Evolutionary conservation across 805 yeast species (phyloP), one percentile per base, ranked within the genome.

Genomic region (Candida schatavii): DNA sequence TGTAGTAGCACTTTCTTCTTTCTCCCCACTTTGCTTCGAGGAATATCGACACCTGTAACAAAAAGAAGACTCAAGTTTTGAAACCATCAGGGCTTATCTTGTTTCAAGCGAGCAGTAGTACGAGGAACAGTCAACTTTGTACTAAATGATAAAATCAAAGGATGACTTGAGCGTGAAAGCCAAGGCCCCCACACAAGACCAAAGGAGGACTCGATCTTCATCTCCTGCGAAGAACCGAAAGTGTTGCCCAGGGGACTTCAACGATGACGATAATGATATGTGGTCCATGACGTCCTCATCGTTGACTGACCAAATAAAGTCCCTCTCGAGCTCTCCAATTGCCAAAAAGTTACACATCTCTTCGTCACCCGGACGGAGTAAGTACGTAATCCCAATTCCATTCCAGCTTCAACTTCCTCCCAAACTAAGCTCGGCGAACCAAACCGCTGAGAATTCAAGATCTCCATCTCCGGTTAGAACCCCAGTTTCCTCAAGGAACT

Each of bases 381-480:
- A 59, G 35, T 61, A 69, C 42, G 62, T 61, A 5, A 68, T 69
- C 30, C 75, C 75, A 2, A 66, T 70, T 30, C 75, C 75, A 3
- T 69, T 70, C 47, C 61, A 69, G 4, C 49, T 70, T 31, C 56
- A 58, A 26, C 47, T 70, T 35, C 75, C 75, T 1, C 75, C 75
- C 3, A 66, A 62, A 39, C 51, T 70, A 32, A 59, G 68, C 35
- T 58, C 60, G 5, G 53, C 51, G 14, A 62, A 62, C 42, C 47
- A 48, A n/a, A 4, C 28, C 10, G 44, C 34, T 14, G 26, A 20
- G 3, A 26, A 37, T 7, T 40, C 48, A 7, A 39, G 54, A 21
- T 46, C 51, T 4, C 37, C 29, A 9, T 43, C 49, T 27, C 55
- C 56, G 13, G 42, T 27, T n/a, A 42, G 47, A 33, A 18, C 35